A percentile compares a stretch with the other conserved stretches of the same genome.
These are phyloP conservation scores for Arabis alpina DNA, from an alignment of 345 rosid species.

Conservation along the genomic window DNA sequence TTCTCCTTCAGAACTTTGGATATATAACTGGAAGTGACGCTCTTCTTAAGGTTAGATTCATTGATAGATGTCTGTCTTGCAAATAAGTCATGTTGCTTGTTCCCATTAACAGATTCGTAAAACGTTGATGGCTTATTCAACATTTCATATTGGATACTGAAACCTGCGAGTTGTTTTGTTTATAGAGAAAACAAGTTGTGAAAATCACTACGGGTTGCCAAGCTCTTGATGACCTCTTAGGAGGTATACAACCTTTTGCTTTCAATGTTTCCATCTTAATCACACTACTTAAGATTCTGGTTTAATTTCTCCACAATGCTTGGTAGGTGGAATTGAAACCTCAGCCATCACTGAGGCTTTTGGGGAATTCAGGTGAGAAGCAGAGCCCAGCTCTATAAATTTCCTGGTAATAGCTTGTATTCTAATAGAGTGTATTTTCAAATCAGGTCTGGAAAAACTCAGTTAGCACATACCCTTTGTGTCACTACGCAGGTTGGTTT, in stretches of 20 bases:
- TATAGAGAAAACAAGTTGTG: slow-evolving; percentile 71
- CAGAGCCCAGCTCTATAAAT: slow-evolving; percentile 9
- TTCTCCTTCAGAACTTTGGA: slow-evolving; percentile 68
- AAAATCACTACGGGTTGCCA: slow-evolving; percentile 93
- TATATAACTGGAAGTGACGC: slow-evolving; percentile 93
- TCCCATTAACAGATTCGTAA: too few relatives aligned
- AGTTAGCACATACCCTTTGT: too few relatives aligned
- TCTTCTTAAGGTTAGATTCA: slow-evolving; percentile 68
- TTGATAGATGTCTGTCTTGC: slow-evolving; percentile 9
- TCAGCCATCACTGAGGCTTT: slow-evolving; percentile 84
- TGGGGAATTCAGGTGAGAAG: slow-evolving; percentile 83
- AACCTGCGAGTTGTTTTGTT: slow-evolving; percentile 3
- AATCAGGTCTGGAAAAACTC: slow-evolving; percentile 74
- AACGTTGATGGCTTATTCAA: slow-evolving; percentile 3
- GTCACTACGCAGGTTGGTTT: slow-evolving; percentile 55
- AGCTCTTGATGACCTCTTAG: slow-evolving; percentile 89
- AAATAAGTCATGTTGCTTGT: slow-evolving; percentile 5
- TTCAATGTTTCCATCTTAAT: slow-evolving; percentile 10
- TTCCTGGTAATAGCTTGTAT: slow-evolving; percentile 16
- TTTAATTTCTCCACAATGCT: slow-evolving; percentile 21
- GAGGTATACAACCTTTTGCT: slow-evolving; percentile 51
- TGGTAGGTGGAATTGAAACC: slow-evolving; percentile 88
- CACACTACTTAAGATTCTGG: neutral
- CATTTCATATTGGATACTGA: neutral
- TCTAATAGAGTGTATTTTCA: neutral